Conservation (phyloP, 2,329 filamentous ascomycete species). For the Fusarium transvaalense region DNA sequence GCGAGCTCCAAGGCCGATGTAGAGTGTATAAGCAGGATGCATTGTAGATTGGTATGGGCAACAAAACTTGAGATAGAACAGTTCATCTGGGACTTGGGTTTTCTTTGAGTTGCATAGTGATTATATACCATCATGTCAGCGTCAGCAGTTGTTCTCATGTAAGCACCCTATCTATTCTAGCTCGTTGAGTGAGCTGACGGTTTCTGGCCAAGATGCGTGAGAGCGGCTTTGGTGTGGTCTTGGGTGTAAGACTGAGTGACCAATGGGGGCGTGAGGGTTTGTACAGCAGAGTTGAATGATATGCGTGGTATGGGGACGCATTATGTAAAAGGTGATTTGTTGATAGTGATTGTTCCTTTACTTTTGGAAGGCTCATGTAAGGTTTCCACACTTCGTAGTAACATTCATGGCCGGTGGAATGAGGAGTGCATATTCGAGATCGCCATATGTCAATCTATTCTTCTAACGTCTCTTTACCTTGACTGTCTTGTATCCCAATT, state of each 20-base stretch:
- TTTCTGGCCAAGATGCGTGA: not conserved
- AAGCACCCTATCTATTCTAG: constrained; percentile 13
- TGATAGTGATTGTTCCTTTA: no score
- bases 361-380: not conserved
- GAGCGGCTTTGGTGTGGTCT: not conserved
- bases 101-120: not conserved
- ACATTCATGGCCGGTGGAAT: not conserved
- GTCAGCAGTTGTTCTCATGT: not conserved
- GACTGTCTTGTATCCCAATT: no score
- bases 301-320: not conserved
- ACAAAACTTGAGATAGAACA: no score
- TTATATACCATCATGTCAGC: not conserved
- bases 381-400: not conserved
- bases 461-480: not conserved
- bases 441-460: not conserved
- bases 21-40: constrained; percentile 34
- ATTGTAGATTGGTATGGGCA: not conserved
- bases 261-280: not conserved
- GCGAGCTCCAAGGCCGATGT: constrained; percentile 16
- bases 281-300: not conserved
- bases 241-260: constrained; percentile 2
- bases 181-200: constrained; percentile 19
- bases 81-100: not conserved
- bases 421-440: not conserved
- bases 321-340: not conserved